Evolutionary conservation across 306 rosid species (phyloP).

Genomic region (Senna siamea): DNA sequence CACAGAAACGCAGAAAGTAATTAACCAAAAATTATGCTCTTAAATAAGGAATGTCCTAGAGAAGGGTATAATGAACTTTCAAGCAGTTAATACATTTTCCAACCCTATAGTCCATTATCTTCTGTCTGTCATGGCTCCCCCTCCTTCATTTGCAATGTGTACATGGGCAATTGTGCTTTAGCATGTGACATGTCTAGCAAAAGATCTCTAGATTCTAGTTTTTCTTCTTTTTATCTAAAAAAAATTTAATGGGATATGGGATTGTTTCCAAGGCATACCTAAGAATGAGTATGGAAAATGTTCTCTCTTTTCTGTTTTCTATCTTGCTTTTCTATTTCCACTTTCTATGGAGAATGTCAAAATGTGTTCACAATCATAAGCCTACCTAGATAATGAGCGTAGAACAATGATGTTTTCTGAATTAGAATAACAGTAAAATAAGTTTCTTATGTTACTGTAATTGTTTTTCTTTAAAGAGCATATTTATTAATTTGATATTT

Average conservation of each 20-base stretch:
- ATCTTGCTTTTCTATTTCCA: background rate
- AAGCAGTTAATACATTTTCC: background rate
- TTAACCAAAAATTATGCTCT: background rate
- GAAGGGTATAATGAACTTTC: background rate
- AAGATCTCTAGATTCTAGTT: too few relatives aligned
- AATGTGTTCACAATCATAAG: background rate
- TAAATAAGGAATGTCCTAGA: background rate
- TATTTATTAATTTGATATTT: too few relatives aligned
- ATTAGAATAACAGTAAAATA: background rate
- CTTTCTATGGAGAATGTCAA: background rate
- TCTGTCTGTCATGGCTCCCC: too few relatives aligned
- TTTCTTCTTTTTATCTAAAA: too few relatives aligned
- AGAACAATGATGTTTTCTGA: background rate
- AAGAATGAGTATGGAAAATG: too few relatives aligned
- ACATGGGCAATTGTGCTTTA: too few relatives aligned
- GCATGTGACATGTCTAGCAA: too few relatives aligned
- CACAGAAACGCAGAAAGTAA: background rate
- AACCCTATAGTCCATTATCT: background rate
- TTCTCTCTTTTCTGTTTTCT: background rate
- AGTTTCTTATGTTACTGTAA: background rate
- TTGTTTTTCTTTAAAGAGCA: background rate
- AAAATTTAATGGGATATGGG: too few relatives aligned
- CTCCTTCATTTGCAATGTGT: too few relatives aligned
- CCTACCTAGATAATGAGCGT: background rate
- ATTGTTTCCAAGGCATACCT: too few relatives aligned